These are phyloP conservation scores for Rachicladosporium sp. DNA, from an alignment of 2,329 filamentous ascomycete genomes.

Conservation along the genomic window DNA sequence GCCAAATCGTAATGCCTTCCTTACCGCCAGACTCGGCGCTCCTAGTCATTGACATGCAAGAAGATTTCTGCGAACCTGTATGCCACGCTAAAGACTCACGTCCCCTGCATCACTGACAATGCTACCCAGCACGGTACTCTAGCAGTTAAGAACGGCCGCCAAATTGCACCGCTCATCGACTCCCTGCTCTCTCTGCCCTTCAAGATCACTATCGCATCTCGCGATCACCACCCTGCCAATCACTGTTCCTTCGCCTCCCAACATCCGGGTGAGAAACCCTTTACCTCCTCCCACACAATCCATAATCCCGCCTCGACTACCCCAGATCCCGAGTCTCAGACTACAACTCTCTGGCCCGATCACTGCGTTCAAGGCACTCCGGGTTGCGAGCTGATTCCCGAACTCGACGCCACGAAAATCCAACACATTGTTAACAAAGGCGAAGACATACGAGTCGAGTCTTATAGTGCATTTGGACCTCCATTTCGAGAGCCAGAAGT, in stretches of 20 bases:
- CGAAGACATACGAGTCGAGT: conserved; percentile 60
- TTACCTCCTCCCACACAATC: conserved; percentile 52
- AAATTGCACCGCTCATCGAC: conserved; percentile 62
- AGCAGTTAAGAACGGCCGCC: conserved; percentile 61
- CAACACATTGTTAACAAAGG: conserved; percentile 68
- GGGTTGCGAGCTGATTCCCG: conserved; percentile 62
- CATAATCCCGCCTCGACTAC: conserved; percentile 47
- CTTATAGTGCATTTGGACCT: conserved; percentile 87
- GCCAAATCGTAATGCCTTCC: neutral
- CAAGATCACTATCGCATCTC: conserved; percentile 65
- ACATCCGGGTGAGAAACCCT: conserved; percentile 57
- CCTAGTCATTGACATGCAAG: conserved; percentile 6
- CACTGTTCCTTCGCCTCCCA: conserved; percentile 86
- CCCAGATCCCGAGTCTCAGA: conserved; percentile 35
- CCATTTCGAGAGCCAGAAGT: conserved; percentile 54
- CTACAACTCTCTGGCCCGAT: conserved; percentile 64
- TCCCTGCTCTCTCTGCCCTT: conserved; percentile 61
- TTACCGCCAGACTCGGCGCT: conserved; percentile 2
- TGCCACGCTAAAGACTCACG: neutral
- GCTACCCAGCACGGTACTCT: conserved; percentile 85
- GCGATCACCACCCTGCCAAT: conserved; percentile 73
- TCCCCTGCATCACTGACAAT: conserved; percentile 78
- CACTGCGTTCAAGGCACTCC: conserved; percentile 71
- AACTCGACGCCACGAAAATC: conserved; percentile 50
- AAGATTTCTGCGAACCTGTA: conserved; percentile 7